phyloP scores from a whole-genome alignment of 345 rosid species.

The Camelina neglecta region DNA sequence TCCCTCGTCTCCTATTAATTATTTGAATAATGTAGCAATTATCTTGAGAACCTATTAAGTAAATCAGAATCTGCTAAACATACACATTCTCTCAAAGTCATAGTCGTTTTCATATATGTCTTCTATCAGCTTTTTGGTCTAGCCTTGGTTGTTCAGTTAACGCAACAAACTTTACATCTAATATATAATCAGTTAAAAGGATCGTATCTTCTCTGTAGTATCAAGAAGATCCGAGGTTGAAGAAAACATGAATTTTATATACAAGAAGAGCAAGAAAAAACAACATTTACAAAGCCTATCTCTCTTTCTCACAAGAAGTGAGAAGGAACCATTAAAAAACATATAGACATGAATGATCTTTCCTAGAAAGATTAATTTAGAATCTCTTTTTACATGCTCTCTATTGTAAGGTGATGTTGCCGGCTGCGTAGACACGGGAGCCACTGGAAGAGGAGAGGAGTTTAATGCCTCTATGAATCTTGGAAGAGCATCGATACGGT shows the following conservation, averaged over 20 bases:
- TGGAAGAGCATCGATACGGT: slow-evolving; percentile 21
- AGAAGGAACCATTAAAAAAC: slow-evolving; percentile 37
- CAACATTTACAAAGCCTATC: slow-evolving; percentile 24
- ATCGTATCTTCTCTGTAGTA: background rate
- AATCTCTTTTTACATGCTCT: slow-evolving; percentile 21
- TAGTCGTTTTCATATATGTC: background rate
- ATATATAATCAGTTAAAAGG: background rate
- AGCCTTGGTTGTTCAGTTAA: background rate
- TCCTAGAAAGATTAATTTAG: slow-evolving; percentile 8
- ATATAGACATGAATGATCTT: background rate
- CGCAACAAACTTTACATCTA: background rate
- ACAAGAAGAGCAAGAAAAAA: slow-evolving; percentile 14
- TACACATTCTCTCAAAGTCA: no score
- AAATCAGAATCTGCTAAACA: background rate
- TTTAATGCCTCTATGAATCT: slow-evolving; percentile 33
- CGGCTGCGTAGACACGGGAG: slow-evolving; percentile 42
- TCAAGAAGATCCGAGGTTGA: slow-evolving; percentile 3
- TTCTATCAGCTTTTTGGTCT: background rate
- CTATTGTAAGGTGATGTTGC: slow-evolving; percentile 32
- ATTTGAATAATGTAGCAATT: slow-evolving; percentile 1
- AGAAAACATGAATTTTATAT: background rate
- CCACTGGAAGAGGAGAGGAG: slow-evolving; percentile 36
- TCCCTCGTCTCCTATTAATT: slow-evolving; percentile 2
- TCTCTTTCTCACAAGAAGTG: slow-evolving; percentile 44
- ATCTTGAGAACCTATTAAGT: slow-evolving; percentile 5